Conservation (phyloP, 345 rosid genomes). For the Capsella bursapastoris region DNA sequence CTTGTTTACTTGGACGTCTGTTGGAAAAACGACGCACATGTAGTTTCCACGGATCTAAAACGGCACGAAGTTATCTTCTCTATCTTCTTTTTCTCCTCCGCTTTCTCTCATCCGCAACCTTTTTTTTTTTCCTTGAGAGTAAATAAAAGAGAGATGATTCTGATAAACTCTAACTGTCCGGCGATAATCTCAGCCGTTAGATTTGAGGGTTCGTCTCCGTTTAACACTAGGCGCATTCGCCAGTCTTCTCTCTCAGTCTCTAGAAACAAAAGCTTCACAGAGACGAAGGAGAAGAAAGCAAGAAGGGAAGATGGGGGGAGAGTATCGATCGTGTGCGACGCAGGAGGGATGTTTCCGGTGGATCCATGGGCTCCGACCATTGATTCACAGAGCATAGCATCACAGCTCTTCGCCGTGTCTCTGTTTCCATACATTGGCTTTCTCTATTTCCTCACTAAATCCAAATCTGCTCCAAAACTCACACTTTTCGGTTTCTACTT, state of each 20-base stretch:
- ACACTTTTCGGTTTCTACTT: slow-evolving; percentile 95
- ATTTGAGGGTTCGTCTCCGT: slow-evolving; percentile 25
- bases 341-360: slow-evolving; percentile 67
- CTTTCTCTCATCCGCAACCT: slow-evolving; percentile 26
- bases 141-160: slow-evolving; percentile 30
- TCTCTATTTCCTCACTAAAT: slow-evolving; percentile 87
- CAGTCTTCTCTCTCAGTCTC: slow-evolving; percentile 12
- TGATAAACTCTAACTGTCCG: slow-evolving; percentile 28
- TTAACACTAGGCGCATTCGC: slow-evolving; percentile 7
- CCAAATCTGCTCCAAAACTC: slow-evolving; percentile 80
- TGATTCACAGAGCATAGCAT: slow-evolving; percentile 80
- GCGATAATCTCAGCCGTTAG: slow-evolving; percentile 33
- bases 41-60: slow-evolving; percentile 4
- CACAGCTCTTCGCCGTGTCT: slow-evolving; percentile 80
- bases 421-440: slow-evolving; percentile 89
- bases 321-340: slow-evolving; percentile 49
- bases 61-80: background rate
- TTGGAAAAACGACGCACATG: slow-evolving; percentile 33
- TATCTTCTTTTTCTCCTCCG: slow-evolving; percentile 14
- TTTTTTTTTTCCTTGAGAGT: background rate
- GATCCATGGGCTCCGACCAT: slow-evolving; percentile 89
- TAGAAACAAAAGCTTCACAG: slow-evolving; percentile 32
- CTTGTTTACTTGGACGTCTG: background rate
- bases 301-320: slow-evolving; percentile 34
- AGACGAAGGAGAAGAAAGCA: slow-evolving; percentile 21